Base-by-base conservation (phyloP, 2,329 filamentous ascomycete species). In the Nannizzia gypsea region DNA sequence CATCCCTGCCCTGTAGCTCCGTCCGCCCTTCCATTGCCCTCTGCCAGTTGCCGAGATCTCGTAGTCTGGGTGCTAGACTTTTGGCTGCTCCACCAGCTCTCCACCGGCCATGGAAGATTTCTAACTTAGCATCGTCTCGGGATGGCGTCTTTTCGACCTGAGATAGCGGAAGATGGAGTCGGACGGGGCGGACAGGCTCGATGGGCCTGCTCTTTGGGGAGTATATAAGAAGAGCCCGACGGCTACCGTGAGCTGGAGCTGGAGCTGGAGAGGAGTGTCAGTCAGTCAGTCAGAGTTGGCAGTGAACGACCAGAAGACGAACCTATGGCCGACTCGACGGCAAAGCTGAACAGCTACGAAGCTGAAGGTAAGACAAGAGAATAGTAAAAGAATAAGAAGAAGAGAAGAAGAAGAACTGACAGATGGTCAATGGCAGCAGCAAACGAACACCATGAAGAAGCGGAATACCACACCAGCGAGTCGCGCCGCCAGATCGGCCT, bases 401-500 rank as follows among this genome's bases (percentile, higher is more conserved):
- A 40, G 38, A 42, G n/a, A 17, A 42, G 31, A 34, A 34, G 31
- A 34, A 9, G 31, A n/a, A 13, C 31, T 34, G 31, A 20, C 42
- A 20, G n/a, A 46, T n/a, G n/a, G n/a, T n/a, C n/a, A n/a, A n/a
- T 26, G 46, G 22, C n/a, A 28, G 13, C 6, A 11, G 24, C 54
- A 6, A 8, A 9, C 34, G 54, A 56, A 6, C 36, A 15, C 17
- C 28, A 40, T 24, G 56, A 17, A 1, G 56, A 48, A 4, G 34
- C 28, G 17, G 34, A 22, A 6, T 55, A 67, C 66, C 59, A 66
- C 63, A 64, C 62, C 24, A 63, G 61, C 48, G 24, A 57, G 20
- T 52, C 60, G 20, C 60, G 63, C 5, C 62, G 62, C n/a, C 60
- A 63, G 38, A 67, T 67, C 31, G 66, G 66, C 22, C 58, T 64